phyloP scores from a whole-genome alignment of 2,329 filamentous ascomycete genomes.

The Sporothrix inflata region DNA sequence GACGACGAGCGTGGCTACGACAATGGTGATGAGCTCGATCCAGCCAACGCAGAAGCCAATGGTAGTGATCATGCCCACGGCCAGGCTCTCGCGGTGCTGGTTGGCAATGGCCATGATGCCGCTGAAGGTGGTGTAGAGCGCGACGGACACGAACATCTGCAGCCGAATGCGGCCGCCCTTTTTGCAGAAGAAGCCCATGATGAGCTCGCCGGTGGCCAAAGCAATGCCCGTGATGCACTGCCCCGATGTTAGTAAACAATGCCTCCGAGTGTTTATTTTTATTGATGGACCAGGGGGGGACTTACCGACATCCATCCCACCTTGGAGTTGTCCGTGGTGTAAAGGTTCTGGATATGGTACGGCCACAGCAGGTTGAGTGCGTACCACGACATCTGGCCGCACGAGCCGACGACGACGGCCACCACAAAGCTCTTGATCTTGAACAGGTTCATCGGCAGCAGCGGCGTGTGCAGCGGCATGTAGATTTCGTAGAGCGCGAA shows the following conservation, averaged over 20 bases:
- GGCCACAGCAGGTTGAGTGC: constrained; percentile 24
- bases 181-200: constrained; percentile 21
- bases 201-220: constrained; percentile 20
- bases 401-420: constrained; percentile 21
- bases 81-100: constrained; percentile 21
- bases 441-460: constrained; percentile 25
- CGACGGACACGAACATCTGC: constrained; percentile 20
- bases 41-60: constrained; percentile 27
- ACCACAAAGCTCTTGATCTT: constrained; percentile 18
- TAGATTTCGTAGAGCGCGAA: constrained; percentile 24
- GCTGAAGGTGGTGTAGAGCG: constrained; percentile 2
- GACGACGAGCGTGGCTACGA: constrained; percentile 19
- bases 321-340: constrained; percentile 25
- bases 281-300: no score
- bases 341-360: constrained; percentile 19
- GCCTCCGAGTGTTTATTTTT: no score
- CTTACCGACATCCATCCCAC: constrained; percentile 27
- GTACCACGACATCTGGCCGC: constrained; percentile 25
- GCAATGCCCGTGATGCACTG: constrained; percentile 24
- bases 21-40: constrained; percentile 27
- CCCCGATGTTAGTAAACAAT: background rate
- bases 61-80: constrained; percentile 15
- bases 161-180: constrained; percentile 12
- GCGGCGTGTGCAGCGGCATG: constrained; percentile 15
- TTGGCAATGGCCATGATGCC: constrained; percentile 27